phyloP scores from a whole-genome alignment of 139 green algal species.

The Cymbomonas tetramitiformis region DNA sequence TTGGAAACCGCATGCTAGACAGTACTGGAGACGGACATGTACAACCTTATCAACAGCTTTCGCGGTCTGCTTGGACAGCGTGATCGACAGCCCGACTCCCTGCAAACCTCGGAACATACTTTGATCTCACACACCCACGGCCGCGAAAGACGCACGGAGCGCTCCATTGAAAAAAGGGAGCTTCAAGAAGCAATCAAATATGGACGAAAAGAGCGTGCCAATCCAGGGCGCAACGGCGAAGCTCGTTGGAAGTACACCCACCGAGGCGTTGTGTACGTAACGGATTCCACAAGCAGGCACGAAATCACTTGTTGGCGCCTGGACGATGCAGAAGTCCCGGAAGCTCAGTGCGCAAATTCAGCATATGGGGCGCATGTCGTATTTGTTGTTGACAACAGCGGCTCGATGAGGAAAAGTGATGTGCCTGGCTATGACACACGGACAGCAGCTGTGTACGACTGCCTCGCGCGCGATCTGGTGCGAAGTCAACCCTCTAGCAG shows the following conservation, averaged over 20 bases:
- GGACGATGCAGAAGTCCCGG: neutral
- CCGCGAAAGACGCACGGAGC: neutral
- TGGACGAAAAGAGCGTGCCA: slow-evolving; percentile 16
- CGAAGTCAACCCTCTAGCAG: too few relatives aligned
- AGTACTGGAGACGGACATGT: too few relatives aligned
- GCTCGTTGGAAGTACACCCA: slow-evolving; percentile 22
- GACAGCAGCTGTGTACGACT: slow-evolving; percentile 24
- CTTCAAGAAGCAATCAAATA: slow-evolving; percentile 29
- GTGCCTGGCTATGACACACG: slow-evolving; percentile 18
- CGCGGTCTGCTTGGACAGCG: too few relatives aligned
- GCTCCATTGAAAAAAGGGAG: neutral
- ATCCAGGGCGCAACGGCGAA: slow-evolving; percentile 20
- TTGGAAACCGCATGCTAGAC: too few relatives aligned
- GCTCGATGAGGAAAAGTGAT: slow-evolving; percentile 27
- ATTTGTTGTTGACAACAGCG: slow-evolving; percentile 25
- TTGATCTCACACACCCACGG: neutral
- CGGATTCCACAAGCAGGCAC: slow-evolving; percentile 21
- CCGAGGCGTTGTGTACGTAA: slow-evolving; percentile 28
- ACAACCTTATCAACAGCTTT: too few relatives aligned
- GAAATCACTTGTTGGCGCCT: slow-evolving; percentile 28
- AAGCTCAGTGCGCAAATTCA: neutral
- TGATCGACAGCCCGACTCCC: too few relatives aligned
- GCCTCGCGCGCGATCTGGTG: too few relatives aligned
- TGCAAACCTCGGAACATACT: too few relatives aligned
- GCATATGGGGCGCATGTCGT: slow-evolving; percentile 16